Evolutionary conservation across 805 yeast species (phyloP), one percentile per base, ranked within the genome.

Genomic region (Komagataella mondaviorum): DNA sequence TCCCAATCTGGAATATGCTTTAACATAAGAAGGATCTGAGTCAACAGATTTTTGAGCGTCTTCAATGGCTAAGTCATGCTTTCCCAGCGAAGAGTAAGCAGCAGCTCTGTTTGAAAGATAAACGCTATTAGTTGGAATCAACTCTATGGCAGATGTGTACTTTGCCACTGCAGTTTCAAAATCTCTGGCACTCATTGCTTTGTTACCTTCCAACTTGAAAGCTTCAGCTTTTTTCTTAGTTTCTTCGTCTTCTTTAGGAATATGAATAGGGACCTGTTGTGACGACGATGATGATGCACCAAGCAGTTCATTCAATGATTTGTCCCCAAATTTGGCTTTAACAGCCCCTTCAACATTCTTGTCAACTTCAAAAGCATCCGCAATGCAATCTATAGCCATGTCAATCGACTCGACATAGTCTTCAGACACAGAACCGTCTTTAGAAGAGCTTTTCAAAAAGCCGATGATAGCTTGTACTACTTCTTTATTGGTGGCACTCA

Each of bases 31-130:
- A 51, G 96, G 85, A 63, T 91, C 89, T 50, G 82, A 71, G 54
- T 78, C 76, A 52, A 88, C 81, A 46, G 99, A 96, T 51, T 72
- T 71, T 60, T 85, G 76, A 24, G 98, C 96, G 65, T 93, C 99
- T 47, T 71, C 71, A 45, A 85, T 77, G 2, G 99, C 98, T 55
- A 76, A 71, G 14, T 79, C 84, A 63, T 86, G 90, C 54, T 88
- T 72, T 55, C 80, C 76, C 30, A 77, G 61, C 5, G 96, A 87
- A 8, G 96, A 85, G 68, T 86, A 81, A 2, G 98, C 98, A 46
- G 99, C 99, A 12, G 99, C 98, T 63, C 99, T 81, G 71, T 93
- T 93, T 43, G 98, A 89, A 55, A 77, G 79, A 67, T 83, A 93
- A 18, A 93, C 87, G 16, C 90, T 89, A 64, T 88, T 89, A 16